A percentile compares a stretch with the other conserved stretches of the same genome.
These are phyloP conservation scores for Ophioceras dolichostomum DNA, from an alignment of 2,329 filamentous ascomycete species.

Conservation along the genomic window DNA sequence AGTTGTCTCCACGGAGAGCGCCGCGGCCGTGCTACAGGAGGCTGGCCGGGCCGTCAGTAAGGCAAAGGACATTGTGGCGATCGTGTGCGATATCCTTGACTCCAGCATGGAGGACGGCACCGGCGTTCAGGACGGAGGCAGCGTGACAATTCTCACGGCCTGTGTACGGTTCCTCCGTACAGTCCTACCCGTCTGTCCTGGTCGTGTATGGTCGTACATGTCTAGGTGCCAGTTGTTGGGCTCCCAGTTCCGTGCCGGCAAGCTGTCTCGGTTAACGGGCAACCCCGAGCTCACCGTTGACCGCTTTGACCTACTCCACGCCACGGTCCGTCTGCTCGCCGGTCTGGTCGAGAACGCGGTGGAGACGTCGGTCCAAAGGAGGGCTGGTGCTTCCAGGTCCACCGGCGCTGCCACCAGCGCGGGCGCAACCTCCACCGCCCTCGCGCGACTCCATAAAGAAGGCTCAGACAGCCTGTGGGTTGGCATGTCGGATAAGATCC, in stretches of 20 bases:
- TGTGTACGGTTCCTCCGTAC: slow-evolving; percentile 73
- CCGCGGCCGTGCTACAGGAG: slow-evolving; percentile 42
- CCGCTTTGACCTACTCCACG: slow-evolving; percentile 65
- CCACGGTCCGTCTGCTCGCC: slow-evolving; percentile 62
- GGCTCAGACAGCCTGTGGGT: slow-evolving; percentile 56
- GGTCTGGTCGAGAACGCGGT: slow-evolving; percentile 66
- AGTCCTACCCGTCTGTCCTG: slow-evolving; percentile 62
- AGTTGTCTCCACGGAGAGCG: slow-evolving; percentile 15
- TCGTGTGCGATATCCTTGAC: slow-evolving; percentile 81
- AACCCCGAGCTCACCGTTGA: slow-evolving; percentile 67
- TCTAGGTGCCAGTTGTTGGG: slow-evolving; percentile 70
- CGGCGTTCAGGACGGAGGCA: slow-evolving; percentile 45
- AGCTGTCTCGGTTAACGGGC: slow-evolving; percentile 68
- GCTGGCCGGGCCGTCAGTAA: slow-evolving; percentile 40
- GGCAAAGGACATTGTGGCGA: slow-evolving; percentile 63
- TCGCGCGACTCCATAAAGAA: no score
- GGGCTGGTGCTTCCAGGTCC: slow-evolving; percentile 21
- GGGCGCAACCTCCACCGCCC: no score
- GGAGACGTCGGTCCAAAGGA: slow-evolving; percentile 54
- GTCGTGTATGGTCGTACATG: slow-evolving; percentile 82
- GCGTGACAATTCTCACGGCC: slow-evolving; percentile 53
- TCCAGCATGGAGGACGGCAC: slow-evolving; percentile 46
- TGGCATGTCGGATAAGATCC: slow-evolving; percentile 65
- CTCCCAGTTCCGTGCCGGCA: slow-evolving; percentile 61
- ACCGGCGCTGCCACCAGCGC: no score